phyloP scores from a whole-genome alignment of 441 rosid genomes.

The Croton setiger region DNA sequence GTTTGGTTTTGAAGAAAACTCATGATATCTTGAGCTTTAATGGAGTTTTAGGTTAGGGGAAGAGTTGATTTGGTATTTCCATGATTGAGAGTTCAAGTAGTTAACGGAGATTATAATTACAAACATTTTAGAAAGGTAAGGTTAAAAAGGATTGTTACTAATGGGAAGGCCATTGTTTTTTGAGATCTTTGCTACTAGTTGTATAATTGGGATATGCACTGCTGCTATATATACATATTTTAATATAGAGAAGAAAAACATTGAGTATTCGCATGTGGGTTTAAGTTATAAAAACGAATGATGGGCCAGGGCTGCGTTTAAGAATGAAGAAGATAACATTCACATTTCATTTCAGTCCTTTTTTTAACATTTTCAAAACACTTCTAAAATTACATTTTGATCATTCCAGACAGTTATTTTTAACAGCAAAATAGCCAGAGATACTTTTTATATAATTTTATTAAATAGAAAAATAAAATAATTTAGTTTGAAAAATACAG shows the following conservation, averaged over 20 bases:
- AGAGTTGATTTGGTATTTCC: slow-evolving; percentile 9
- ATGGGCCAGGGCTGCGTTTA: no score
- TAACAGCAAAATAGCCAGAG: no score
- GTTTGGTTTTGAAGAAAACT: slow-evolving; percentile 2
- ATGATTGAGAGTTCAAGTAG: slow-evolving; percentile 3
- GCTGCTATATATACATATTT: slow-evolving; percentile 82
- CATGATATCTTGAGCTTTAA: slow-evolving; percentile 2
- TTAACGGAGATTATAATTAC: neutral
- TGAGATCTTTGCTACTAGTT: slow-evolving; percentile 77
- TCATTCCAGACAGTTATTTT: no score
- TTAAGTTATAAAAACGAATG: slow-evolving; percentile 84
- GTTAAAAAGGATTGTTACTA: slow-evolving; percentile 16
- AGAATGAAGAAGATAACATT: no score
- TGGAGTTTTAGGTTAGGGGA: slow-evolving; percentile 11
- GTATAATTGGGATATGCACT: slow-evolving; percentile 66
- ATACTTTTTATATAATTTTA: no score
- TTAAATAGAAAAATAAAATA: no score
- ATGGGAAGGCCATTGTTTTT: slow-evolving; percentile 89
- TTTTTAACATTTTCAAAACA: no score
- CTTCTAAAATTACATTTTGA: no score
- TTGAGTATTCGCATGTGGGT: slow-evolving; percentile 90
- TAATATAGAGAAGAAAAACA: slow-evolving; percentile 80
- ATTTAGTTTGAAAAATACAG: no score
- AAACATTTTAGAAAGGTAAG: neutral
- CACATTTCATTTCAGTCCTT: no score